Evolutionary conservation across 2,329 filamentous ascomycete species (phyloP).

Genomic region (Alternaria ethzedia): DNA sequence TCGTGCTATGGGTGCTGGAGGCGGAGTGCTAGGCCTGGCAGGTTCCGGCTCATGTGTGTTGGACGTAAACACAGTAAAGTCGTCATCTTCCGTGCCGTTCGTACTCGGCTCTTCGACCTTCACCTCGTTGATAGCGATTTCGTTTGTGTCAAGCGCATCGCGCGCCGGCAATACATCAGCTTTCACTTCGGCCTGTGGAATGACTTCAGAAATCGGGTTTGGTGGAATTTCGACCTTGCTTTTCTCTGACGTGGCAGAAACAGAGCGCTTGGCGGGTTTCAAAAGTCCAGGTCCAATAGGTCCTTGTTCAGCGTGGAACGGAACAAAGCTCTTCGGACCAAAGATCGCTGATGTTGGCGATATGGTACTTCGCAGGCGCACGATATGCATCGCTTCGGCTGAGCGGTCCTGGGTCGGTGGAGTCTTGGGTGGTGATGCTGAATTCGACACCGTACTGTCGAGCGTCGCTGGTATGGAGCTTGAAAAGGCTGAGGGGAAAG

Average conservation of each 20-base stretch:
- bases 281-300: constrained; percentile 40
- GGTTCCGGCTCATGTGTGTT: not conserved
- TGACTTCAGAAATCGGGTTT: not conserved
- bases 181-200: not conserved
- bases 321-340: constrained; percentile 36
- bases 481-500: constrained; percentile 20
- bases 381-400: constrained; percentile 34
- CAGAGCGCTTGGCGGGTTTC: constrained; percentile 29
- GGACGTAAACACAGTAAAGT: constrained; percentile 4
- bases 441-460: constrained; percentile 16
- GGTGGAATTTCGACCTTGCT: not conserved
- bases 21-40: constrained; percentile 10
- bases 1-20: not conserved
- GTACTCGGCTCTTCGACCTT: not conserved
- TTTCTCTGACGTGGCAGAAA: constrained; percentile 15
- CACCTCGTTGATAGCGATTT: not conserved
- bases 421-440: constrained; percentile 18
- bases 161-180: not conserved
- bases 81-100: not conserved
- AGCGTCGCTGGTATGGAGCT: constrained; percentile 10
- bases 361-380: constrained; percentile 39
- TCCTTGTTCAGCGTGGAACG: constrained; percentile 29
- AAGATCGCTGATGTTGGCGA: constrained; percentile 46
- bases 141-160: not conserved
- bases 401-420: constrained; percentile 14